phyloP scores from a whole-genome alignment of 768 basidiomycete genomes.

The Hygrocybe punicea region DNA sequence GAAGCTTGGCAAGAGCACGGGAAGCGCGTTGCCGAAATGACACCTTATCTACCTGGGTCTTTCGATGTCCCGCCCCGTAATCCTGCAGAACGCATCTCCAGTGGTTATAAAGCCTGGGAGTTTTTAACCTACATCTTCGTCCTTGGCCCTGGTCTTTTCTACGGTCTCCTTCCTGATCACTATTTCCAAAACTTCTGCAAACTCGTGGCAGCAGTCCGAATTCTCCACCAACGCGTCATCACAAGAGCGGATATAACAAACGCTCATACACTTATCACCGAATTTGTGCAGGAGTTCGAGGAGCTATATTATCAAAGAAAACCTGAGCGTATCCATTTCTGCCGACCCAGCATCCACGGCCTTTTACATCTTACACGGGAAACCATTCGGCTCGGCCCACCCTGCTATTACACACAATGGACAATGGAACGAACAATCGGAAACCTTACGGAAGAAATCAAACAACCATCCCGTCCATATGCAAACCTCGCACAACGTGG shows the following conservation, averaged over 20 bases:
- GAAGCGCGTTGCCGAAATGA: constrained; percentile 2
- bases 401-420: constrained; percentile 7
- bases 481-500: constrained; percentile 6
- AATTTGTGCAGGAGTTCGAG: constrained; percentile 1
- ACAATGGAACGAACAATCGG: constrained; percentile 8
- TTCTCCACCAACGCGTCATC: constrained; percentile 1
- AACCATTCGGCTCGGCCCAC: too few relatives aligned
- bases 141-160: constrained; percentile 5
- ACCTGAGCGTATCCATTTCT: constrained; percentile 5
- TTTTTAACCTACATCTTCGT: constrained; percentile 33
- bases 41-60: constrained; percentile 2
- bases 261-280: not conserved
- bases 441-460: constrained; percentile 7
- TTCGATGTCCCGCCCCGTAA: constrained; percentile 28
- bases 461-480: constrained; percentile 8
- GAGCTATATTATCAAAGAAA: constrained; percentile 5
- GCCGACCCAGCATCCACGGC: constrained; percentile 6
- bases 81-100: constrained; percentile 10
- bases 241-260: not conserved
- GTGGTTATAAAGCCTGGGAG: constrained; percentile 37
- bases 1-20: constrained; percentile 21
- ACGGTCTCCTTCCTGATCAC: not conserved
- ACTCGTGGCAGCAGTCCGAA: constrained; percentile 1
- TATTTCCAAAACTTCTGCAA: constrained; percentile 9
- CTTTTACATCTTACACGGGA: constrained; percentile 5